Evolutionary conservation across 2,329 filamentous ascomycete species (phyloP).

Genomic region (Fonsecaea erecta): DNA sequence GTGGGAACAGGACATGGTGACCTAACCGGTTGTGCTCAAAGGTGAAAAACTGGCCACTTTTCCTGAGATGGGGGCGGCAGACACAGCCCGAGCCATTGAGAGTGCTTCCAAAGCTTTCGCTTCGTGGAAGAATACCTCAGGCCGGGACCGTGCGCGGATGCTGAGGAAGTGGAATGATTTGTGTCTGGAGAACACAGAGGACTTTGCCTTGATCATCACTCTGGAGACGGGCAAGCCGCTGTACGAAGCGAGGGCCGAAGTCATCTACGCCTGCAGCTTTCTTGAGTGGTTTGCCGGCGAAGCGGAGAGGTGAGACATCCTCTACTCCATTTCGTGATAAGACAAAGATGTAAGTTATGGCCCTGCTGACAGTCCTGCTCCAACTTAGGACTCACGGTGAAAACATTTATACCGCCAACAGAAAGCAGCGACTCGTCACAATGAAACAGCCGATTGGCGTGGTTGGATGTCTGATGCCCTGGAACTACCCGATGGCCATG

Average conservation of each 20-base stretch:
- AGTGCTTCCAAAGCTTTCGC: conserved; percentile 74
- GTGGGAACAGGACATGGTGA: not conserved
- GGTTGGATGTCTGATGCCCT: conserved; percentile 80
- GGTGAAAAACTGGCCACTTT: conserved; percentile 64
- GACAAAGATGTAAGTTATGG: not conserved
- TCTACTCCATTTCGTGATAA: not conserved
- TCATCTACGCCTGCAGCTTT: conserved; percentile 53
- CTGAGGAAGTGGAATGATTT: conserved; percentile 70
- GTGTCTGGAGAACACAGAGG: conserved; percentile 60
- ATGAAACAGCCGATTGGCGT: conserved; percentile 84
- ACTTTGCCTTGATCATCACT: conserved; percentile 11
- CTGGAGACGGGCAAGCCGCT: conserved; percentile 53
- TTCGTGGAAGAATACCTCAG: conserved; percentile 65
- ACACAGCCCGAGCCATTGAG: conserved; percentile 78
- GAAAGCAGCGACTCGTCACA: conserved; percentile 75
- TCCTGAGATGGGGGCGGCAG: conserved; percentile 76
- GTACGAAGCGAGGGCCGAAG: conserved; percentile 53
- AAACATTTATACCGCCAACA: conserved; percentile 63
- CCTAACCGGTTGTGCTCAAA: not conserved
- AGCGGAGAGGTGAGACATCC: conserved; percentile 42
- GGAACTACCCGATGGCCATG: conserved; percentile 85
- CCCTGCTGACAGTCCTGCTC: not conserved
- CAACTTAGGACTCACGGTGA: conserved; percentile 41
- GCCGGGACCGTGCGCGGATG: conserved; percentile 64
- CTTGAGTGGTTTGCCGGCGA: conserved; percentile 58